Percentiles rank a stretch among this genome's conserved stretches.
Conservation (phyloP, 176 grass and related monocot species). For the Hyparrhenia diplandra region DNA sequence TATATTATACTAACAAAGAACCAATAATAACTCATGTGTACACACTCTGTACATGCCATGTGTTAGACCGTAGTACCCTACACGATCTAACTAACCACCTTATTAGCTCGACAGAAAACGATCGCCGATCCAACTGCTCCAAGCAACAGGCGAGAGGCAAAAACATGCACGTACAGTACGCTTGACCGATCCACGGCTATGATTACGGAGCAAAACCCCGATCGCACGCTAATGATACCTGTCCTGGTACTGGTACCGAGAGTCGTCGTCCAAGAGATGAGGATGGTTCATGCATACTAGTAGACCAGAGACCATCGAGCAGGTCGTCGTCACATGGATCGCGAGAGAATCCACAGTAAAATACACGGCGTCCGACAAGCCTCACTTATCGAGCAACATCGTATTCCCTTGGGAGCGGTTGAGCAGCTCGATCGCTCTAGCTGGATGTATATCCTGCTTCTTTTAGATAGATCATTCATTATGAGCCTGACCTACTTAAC, state of each 20-base stretch:
- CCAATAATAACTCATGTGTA: not conserved
- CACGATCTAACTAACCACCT: slow-evolving; percentile 23
- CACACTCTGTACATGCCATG: not conserved
- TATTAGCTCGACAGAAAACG: not conserved
- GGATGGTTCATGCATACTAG: not conserved
- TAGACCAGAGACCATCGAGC: not conserved
- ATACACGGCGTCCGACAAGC: not conserved
- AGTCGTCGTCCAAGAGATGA: no score
- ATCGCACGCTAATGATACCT: slow-evolving; percentile 4
- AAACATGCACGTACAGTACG: not conserved
- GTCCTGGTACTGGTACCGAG: not conserved
- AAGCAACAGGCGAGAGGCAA: not conserved
- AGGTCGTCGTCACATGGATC: slow-evolving; percentile 9
- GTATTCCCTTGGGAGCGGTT: slow-evolving; percentile 24
- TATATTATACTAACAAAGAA: not conserved
- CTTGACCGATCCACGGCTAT: not conserved
- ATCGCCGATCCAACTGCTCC: not conserved
- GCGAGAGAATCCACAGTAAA: slow-evolving; percentile 19
- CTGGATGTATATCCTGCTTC: not conserved
- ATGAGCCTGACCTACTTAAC: not conserved
- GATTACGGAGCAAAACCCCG: not conserved
- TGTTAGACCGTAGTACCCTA: not conserved
- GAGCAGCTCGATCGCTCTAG: not conserved
- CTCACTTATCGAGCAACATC: not conserved
- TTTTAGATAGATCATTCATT: not conserved